phyloP scores from a whole-genome alignment of 495 filamentous ascomycete genomes.

The Penicillium cosmopolitanum region DNA sequence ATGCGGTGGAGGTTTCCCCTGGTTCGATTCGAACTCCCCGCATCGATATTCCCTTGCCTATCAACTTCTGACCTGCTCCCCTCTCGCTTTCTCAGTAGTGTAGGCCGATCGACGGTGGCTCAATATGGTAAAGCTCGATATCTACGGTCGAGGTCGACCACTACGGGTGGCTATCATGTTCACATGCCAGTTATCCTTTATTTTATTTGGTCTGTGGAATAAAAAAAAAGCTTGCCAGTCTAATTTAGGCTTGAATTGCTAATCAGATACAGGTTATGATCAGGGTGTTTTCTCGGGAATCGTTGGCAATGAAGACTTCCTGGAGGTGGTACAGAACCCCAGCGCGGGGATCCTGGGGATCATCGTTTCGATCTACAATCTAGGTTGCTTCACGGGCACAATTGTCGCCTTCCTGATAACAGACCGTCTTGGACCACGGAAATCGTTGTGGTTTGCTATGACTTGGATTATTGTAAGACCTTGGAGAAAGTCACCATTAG shows the following conservation, averaged over 20 bases:
- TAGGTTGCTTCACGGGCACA: conserved; percentile 49
- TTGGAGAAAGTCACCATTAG: too few species aligned
- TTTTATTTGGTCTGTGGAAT: conserved; percentile 40
- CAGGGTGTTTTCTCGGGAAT: conserved; percentile 59
- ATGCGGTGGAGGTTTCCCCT: too few species aligned
- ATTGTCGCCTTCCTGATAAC: conserved; percentile 47
- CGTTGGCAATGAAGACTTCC: conserved; percentile 51
- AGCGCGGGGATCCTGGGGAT: conserved; percentile 45
- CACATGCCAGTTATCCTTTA: conserved; percentile 43
- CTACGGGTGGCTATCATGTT: conserved; percentile 43
- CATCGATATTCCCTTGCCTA: too few species aligned
- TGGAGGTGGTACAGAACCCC: conserved; percentile 44
- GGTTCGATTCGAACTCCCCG: too few species aligned
- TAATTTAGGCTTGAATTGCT: neutral
- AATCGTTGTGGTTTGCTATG: conserved; percentile 47
- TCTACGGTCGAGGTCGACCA: conserved; percentile 39
- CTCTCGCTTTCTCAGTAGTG: neutral
- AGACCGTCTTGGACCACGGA: conserved; percentile 51
- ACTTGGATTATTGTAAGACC: conserved; percentile 35
- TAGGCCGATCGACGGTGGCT: neutral
- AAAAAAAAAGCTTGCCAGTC: too few species aligned
- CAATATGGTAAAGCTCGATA: conserved; percentile 32
- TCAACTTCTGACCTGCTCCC: neutral
- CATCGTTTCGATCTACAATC: conserved; percentile 55
- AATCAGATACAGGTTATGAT: conserved; percentile 48